Percentiles rank a stretch among this genome's conserved stretches.
Evolutionary conservation across 306 rosid species (phyloP).

Genomic region (Rosa rugosa): DNA sequence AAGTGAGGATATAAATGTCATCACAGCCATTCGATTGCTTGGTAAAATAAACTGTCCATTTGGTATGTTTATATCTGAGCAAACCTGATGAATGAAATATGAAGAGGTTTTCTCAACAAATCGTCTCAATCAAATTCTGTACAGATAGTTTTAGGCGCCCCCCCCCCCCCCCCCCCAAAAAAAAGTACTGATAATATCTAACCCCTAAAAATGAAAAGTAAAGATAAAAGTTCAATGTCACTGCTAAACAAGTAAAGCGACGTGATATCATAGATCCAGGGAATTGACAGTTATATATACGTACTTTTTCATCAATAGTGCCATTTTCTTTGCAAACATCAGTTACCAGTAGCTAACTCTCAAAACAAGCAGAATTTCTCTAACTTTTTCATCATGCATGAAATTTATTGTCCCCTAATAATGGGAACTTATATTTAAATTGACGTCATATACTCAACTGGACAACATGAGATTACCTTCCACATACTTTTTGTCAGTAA

Average conservation of each 20-base stretch:
- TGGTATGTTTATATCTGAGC: conserved; percentile 96
- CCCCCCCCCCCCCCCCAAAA: neutral
- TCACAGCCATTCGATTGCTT: conserved; percentile 68
- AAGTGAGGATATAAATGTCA: conserved; percentile 72
- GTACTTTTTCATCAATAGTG: neutral
- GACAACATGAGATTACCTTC: neutral
- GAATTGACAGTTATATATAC: neutral
- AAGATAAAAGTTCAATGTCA: neutral
- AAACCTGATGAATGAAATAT: conserved; percentile 53
- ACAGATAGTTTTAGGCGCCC: neutral
- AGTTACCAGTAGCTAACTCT: neutral
- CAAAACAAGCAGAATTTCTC: neutral
- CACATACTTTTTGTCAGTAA: neutral
- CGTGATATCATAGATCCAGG: neutral
- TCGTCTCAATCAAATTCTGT: conserved; percentile 9
- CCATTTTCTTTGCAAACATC: neutral
- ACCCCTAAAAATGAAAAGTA: neutral
- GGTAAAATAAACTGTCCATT: conserved; percentile 91
- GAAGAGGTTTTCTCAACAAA: conserved; percentile 22
- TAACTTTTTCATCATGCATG: neutral
- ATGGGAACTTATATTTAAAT: too few relatives aligned
- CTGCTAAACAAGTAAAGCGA: neutral
- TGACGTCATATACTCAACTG: neutral
- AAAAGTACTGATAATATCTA: neutral
- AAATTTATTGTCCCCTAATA: neutral